Conservation (phyloP, 2,329 filamentous ascomycete genomes). For the Aspergillus awamori region DNA sequence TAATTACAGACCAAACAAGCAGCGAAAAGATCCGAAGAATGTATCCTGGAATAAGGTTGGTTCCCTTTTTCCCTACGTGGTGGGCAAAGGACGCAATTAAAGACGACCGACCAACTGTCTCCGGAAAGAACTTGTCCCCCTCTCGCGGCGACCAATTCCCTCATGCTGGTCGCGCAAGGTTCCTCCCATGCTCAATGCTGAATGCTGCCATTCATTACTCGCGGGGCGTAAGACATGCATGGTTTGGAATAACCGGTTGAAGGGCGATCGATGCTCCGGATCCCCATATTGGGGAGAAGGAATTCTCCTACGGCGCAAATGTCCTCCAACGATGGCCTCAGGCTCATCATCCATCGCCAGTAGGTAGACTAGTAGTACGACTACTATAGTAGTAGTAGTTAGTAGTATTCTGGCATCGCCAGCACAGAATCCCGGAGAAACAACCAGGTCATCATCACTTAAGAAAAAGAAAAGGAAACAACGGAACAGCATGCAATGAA, state of each 20-base stretch:
- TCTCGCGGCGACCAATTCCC: not conserved
- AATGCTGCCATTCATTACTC: constrained; percentile 5
- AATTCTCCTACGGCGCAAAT: constrained; percentile 4
- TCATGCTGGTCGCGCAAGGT: constrained; percentile 1
- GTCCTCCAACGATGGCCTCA: not conserved
- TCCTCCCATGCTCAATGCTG: constrained; percentile 3
- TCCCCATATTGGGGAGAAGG: not conserved
- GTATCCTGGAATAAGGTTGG: too few species aligned
- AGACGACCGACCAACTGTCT: not conserved
- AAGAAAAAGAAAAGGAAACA: not conserved
- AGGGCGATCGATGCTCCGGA: constrained; percentile 9
- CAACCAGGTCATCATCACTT: not conserved
- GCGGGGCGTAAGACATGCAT: constrained; percentile 9
- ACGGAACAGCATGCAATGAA: too few species aligned
- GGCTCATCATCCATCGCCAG: too few species aligned
- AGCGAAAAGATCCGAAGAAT: too few species aligned
- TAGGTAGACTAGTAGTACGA: too few species aligned
- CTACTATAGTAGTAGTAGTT: too few species aligned
- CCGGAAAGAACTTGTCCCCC: not conserved
- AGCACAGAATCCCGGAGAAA: too few species aligned
- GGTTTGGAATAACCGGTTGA: constrained; percentile 2
- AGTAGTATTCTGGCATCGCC: too few species aligned
- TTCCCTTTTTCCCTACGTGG: too few species aligned
- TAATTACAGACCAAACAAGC: too few species aligned
- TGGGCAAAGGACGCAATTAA: not conserved